Conservation (phyloP, 345 rosid species). For the Boechera retrofracta region DNA sequence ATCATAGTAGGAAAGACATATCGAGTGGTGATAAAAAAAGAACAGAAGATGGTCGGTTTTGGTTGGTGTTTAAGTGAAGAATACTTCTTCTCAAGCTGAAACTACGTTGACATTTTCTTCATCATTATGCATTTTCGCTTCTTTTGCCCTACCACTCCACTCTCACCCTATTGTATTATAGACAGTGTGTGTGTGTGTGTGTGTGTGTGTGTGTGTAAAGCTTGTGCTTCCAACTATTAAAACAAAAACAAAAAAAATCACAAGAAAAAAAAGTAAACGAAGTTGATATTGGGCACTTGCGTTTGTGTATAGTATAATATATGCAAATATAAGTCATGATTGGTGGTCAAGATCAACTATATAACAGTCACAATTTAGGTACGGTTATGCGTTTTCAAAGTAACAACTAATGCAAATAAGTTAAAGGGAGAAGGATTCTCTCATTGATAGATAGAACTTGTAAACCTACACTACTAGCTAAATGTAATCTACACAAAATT, state of each 20-base stretch:
- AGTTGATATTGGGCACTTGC: slow-evolving; percentile 17
- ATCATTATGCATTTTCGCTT: slow-evolving; percentile 2
- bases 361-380: background rate
- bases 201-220: background rate
- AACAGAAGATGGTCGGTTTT: slow-evolving; percentile 25
- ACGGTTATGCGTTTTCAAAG: background rate
- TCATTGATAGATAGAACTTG: background rate
- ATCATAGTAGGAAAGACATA: background rate
- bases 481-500: background rate
- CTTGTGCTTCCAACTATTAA: slow-evolving; percentile 24
- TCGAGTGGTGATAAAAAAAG: background rate
- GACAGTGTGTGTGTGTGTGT: background rate
- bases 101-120: slow-evolving; percentile 29
- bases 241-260: background rate
- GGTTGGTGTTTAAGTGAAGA: background rate
- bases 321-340: slow-evolving; percentile 11
- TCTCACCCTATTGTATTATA: background rate
- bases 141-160: slow-evolving; percentile 38
- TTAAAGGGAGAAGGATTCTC: background rate
- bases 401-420: background rate
- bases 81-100: slow-evolving; percentile 18
- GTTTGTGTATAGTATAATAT: background rate
- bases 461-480: background rate
- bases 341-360: slow-evolving; percentile 16
- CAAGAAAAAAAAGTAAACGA: background rate